Percentiles rank a stretch among this genome's conserved stretches.
Evolutionary conservation across 441 rosid species (phyloP).

Genomic region (Adansonia grandidieri): DNA sequence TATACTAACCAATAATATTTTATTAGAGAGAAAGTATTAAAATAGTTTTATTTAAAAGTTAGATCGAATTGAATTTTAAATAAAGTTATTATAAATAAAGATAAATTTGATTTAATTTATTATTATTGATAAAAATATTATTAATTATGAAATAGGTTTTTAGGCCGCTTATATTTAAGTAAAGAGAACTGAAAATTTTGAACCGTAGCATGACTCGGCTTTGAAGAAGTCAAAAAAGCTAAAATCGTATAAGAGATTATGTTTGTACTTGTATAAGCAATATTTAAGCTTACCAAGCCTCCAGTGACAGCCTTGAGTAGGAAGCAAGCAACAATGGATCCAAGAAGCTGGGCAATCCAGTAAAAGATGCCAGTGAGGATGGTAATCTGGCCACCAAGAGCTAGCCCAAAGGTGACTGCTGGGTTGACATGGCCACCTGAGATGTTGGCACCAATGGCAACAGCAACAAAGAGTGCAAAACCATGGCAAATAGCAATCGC

Average conservation of each 20-base stretch:
- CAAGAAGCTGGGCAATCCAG: constrained; percentile 90
- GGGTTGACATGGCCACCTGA: constrained; percentile 98
- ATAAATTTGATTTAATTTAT: no score
- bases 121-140: no score
- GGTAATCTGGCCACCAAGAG: constrained; percentile 91
- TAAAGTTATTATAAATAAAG: no score
- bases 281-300: constrained; percentile 61
- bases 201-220: no score
- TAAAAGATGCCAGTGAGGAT: constrained; percentile 85
- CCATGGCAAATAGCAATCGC: constrained; percentile 88
- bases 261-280: neutral
- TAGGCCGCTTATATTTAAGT: no score
- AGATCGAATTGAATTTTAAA: no score
- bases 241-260: neutral
- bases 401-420: constrained; percentile 90
- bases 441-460: constrained; percentile 83
- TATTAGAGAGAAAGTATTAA: no score
- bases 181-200: no score
- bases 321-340: constrained; percentile 86
- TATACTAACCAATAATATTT: no score
- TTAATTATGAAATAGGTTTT: no score
- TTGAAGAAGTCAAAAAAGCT: neutral
- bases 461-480: constrained; percentile 87
- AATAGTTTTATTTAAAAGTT: no score
- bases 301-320: constrained; percentile 83